Evolutionary conservation across 306 rosid species (phyloP).

Genomic region (Rubus idaeus): DNA sequence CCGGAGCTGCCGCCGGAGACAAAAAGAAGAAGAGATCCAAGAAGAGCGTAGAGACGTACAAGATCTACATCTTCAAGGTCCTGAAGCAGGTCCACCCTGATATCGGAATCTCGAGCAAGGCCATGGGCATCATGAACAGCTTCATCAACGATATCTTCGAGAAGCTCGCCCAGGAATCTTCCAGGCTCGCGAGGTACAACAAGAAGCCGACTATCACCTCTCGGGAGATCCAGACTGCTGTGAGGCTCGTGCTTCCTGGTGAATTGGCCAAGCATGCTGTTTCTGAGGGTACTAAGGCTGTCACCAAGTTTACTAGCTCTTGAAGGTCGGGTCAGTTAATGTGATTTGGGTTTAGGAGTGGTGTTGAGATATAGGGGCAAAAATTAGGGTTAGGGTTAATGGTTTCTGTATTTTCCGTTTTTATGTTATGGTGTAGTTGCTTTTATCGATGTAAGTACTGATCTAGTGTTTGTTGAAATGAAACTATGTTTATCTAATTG

Average conservation of each 20-base stretch:
- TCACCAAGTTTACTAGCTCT: conserved; percentile 68
- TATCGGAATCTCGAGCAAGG: conserved; percentile 73
- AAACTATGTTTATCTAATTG: background rate
- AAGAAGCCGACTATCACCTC: conserved; percentile 73
- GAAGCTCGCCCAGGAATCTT: conserved; percentile 74
- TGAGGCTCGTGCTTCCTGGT: conserved; percentile 67
- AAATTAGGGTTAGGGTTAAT: background rate
- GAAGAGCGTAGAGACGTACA: conserved; percentile 65
- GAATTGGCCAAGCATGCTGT: conserved; percentile 79
- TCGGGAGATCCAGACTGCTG: conserved; percentile 74
- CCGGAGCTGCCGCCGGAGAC: conserved; percentile 39
- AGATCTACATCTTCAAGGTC: conserved; percentile 78
- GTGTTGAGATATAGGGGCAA: background rate
- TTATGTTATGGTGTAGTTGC: background rate
- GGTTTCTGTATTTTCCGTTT: too few species aligned
- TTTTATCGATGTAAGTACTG: background rate
- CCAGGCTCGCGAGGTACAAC: conserved; percentile 60
- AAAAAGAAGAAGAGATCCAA: conserved; percentile 67
- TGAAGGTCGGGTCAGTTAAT: conserved; percentile 2
- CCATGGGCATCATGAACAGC: conserved; percentile 82
- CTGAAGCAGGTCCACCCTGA: conserved; percentile 80
- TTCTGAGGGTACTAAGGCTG: conserved; percentile 75
- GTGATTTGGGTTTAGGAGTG: background rate
- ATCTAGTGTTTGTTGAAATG: background rate
- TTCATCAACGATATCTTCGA: conserved; percentile 74